A percentile compares a stretch with the other conserved stretches of the same genome.
These are phyloP conservation scores for Blastobotrys malaysiensis DNA, from an alignment of 1,139 yeast species.

Conservation along the genomic window DNA sequence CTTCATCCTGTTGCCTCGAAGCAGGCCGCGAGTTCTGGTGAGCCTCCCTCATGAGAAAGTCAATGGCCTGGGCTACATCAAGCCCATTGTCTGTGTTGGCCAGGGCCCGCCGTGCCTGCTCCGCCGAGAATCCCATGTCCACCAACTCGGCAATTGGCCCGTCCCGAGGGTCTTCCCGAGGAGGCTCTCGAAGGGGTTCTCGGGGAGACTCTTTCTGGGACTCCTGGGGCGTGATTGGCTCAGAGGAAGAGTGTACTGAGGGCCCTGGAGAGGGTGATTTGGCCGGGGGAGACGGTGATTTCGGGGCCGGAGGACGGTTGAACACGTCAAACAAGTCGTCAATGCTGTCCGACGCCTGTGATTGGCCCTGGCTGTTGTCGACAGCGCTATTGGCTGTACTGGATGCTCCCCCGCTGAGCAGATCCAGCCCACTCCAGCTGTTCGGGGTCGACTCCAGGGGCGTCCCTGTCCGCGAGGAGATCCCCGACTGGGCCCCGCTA, in stretches of 20 bases:
- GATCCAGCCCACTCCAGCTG: slow-evolving; percentile 15
- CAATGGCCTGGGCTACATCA: slow-evolving; percentile 62
- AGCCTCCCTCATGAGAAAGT: slow-evolving; percentile 57
- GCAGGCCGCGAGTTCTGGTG: slow-evolving; percentile 29
- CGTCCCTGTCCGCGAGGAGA: slow-evolving; percentile 4
- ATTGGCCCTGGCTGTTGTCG: background rate
- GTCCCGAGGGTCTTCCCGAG: slow-evolving; percentile 37
- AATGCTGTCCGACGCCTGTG: slow-evolving; percentile 8
- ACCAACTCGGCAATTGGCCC: slow-evolving; percentile 60
- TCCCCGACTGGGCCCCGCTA: background rate
- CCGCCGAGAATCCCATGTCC: slow-evolving; percentile 73
- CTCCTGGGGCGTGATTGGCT: background rate
- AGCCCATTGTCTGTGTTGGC: slow-evolving; percentile 47
- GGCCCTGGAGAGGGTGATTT: slow-evolving; percentile 8
- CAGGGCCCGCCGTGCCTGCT: slow-evolving; percentile 58
- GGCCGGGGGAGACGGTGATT: slow-evolving; percentile 7
- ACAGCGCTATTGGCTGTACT: background rate
- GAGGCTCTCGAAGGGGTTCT: background rate
- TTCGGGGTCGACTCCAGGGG: slow-evolving; percentile 7
- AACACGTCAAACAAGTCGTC: slow-evolving; percentile 34
- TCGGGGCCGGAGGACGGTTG: slow-evolving; percentile 23
- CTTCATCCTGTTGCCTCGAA: background rate
- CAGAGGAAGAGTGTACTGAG: background rate
- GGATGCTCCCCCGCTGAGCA: slow-evolving; percentile 5
- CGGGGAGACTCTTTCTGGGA: background rate